Evolutionary conservation across 148 eudicot species (phyloP).

Genomic region (Salicornia ramosissima): DNA sequence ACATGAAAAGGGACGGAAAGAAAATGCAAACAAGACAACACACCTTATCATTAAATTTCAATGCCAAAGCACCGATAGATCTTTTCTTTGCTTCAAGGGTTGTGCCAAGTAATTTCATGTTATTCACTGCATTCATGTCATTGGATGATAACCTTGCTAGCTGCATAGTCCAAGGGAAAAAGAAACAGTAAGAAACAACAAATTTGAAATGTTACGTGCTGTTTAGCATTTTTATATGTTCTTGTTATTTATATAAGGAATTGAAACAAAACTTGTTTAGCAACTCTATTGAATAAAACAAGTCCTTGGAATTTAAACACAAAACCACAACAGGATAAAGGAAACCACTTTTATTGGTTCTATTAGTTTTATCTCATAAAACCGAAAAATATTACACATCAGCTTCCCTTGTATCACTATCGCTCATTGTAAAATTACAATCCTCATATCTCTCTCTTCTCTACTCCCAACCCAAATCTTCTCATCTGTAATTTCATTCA

Average conservation of each 20-base stretch:
- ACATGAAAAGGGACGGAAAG: conserved; percentile 3
- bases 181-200: background rate
- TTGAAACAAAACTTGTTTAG: background rate
- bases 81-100: conserved; percentile 70
- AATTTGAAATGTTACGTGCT: background rate
- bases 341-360: background rate
- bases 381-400: background rate
- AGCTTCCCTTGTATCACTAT: background rate
- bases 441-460: conserved; percentile 1
- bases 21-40: conserved; percentile 3
- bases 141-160: conserved; percentile 70
- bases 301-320: background rate
- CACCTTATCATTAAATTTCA: conserved; percentile 91
- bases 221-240: background rate
- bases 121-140: conserved; percentile 80
- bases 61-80: conserved; percentile 52
- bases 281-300: background rate
- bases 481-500: background rate
- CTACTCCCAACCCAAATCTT: background rate
- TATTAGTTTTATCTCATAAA: background rate
- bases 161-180: conserved; percentile 30
- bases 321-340: background rate
- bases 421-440: background rate
- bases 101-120: conserved; percentile 80
- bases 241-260: background rate